Base-by-base conservation (phyloP, 148 eudicot species). In the Drosera capensis region DNA sequence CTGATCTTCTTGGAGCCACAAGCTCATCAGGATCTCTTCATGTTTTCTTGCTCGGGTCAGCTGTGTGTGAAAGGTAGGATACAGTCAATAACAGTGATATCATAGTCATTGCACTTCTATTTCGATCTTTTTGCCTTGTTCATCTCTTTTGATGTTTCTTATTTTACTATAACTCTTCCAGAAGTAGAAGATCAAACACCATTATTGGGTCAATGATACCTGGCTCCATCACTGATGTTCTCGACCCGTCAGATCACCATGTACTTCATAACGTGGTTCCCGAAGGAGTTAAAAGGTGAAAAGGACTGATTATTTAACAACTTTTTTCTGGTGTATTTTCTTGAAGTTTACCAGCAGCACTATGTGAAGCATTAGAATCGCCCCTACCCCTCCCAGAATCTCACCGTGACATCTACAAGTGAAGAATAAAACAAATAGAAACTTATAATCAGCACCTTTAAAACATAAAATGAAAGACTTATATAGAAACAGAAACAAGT, bases 11-110 rank as follows among this genome's bases (percentile, higher is more conserved):
- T 63, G 75, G 65, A 30, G 92, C 95, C 46, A 80, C 93, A 30
- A 84, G 95, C 71, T 88, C 87, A 39, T 80, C 97, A 1, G 95
- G 97, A 59, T 71, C 97, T 63, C 74, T 80, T 65, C 97, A 88
- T 55, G 59, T 71, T 19, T 88, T 88, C 58, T 59, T 73, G 63
- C 71, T 88, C 46, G 82, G 75, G 15, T 48, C 56, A 46, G 64
- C 74, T 35, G 50, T 65, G 46, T 63, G 62, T 54, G 81, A 80
- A 56, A 80, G 95, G 95, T 80, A 68, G 56, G 55, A 30, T 47
- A 47, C 48, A 31, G 38, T 34, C 11, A 34, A 3, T 34, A 34
- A n/a, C n/a, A n/a, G n/a, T n/a, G n/a, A n/a, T n/a, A n/a, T n/a
- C 14, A 23, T 34, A 34, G 14, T 1, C 6, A 11, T 15, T 34